Evolutionary conservation across 352 stramenopile genomes (phyloP).

Genomic region (Saprolegnia diclina): DNA sequence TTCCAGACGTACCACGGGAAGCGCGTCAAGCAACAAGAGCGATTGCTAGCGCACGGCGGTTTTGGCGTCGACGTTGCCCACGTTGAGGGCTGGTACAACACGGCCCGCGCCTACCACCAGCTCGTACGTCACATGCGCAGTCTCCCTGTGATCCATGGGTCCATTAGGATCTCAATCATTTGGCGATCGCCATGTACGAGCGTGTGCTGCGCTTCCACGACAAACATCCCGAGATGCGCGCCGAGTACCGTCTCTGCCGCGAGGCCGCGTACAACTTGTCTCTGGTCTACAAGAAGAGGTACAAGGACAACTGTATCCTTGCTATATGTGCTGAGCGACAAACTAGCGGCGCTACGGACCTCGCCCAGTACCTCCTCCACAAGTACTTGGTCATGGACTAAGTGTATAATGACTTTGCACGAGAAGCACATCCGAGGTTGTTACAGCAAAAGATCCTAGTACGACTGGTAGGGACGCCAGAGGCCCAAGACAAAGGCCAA

Average conservation of each 20-base stretch:
- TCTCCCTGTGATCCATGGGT: too few relatives aligned
- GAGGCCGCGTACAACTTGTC: slow-evolving; percentile 86
- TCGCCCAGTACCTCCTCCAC: slow-evolving; percentile 65
- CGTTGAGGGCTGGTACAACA: slow-evolving; percentile 83
- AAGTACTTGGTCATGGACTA: slow-evolving; percentile 80
- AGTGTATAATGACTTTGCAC: slow-evolving; percentile 5
- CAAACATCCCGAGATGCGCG: slow-evolving; percentile 44
- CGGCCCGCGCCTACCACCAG: slow-evolving; percentile 78
- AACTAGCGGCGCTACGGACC: slow-evolving; percentile 68
- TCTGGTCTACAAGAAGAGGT: slow-evolving; percentile 86
- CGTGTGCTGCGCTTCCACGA: slow-evolving; percentile 77
- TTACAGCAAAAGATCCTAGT: too few relatives aligned
- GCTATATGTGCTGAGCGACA: background rate
- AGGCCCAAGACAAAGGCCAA: slow-evolving; percentile 12
- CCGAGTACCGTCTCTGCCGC: slow-evolving; percentile 65
- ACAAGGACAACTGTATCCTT: too few relatives aligned
- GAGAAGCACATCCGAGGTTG: too few relatives aligned
- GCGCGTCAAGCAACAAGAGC: slow-evolving; percentile 33
- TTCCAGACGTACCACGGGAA: slow-evolving; percentile 73
- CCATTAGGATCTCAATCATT: slow-evolving; percentile 74
- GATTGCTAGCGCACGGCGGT: slow-evolving; percentile 19
- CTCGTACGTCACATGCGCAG: slow-evolving; percentile 44
- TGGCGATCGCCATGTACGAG: slow-evolving; percentile 85
- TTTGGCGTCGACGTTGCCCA: slow-evolving; percentile 61
- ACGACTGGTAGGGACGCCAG: background rate